A percentile compares a stretch with the other conserved stretches of the same genome.
phyloP scores from a whole-genome alignment of 106 monocot species.

The Narthecium ossifragum region DNA sequence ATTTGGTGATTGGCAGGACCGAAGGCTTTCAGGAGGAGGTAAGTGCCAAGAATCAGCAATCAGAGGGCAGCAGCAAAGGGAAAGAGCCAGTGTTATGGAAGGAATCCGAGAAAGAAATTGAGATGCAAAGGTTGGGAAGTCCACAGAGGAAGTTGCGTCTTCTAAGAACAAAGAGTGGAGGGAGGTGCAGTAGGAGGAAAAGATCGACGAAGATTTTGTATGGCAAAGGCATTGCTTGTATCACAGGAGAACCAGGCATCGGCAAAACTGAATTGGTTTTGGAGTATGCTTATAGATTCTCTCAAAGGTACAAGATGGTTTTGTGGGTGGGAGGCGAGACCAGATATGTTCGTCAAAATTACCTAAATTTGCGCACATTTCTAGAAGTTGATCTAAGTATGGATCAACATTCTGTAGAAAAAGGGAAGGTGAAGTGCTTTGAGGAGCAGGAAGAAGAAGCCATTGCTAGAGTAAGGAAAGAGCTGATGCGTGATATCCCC shows the following conservation, averaged over 20 bases:
- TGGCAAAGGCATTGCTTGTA: constrained; percentile 87
- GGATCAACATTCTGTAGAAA: constrained; percentile 43
- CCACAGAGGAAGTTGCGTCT: constrained; percentile 19
- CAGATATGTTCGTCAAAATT: constrained; percentile 81
- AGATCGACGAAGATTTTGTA: constrained; percentile 51
- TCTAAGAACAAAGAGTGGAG: constrained; percentile 26
- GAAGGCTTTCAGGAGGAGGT: constrained; percentile 18
- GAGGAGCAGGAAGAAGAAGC: constrained; percentile 93
- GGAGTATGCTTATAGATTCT: constrained; percentile 84
- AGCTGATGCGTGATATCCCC: constrained; percentile 77
- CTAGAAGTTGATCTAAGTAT: constrained; percentile 66
- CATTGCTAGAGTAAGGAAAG: constrained; percentile 64
- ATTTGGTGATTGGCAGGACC: constrained; percentile 9
- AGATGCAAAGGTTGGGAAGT: constrained; percentile 61
- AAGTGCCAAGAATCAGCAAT: constrained; percentile 19
- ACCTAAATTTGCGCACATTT: constrained; percentile 55
- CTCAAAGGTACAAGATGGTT: constrained; percentile 92
- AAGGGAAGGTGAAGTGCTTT: constrained; percentile 63
- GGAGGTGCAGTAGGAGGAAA: constrained; percentile 32
- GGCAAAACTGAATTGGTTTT: constrained; percentile 87
- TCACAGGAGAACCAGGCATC: constrained; percentile 87
- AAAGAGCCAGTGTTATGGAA: constrained; percentile 87
- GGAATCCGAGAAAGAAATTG: constrained; percentile 83
- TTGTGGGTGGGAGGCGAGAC: constrained; percentile 88
- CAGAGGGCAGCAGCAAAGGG: constrained; percentile 57